phyloP scores from a whole-genome alignment of 208 protist species.

The Wallacemonas sp. region DNA sequence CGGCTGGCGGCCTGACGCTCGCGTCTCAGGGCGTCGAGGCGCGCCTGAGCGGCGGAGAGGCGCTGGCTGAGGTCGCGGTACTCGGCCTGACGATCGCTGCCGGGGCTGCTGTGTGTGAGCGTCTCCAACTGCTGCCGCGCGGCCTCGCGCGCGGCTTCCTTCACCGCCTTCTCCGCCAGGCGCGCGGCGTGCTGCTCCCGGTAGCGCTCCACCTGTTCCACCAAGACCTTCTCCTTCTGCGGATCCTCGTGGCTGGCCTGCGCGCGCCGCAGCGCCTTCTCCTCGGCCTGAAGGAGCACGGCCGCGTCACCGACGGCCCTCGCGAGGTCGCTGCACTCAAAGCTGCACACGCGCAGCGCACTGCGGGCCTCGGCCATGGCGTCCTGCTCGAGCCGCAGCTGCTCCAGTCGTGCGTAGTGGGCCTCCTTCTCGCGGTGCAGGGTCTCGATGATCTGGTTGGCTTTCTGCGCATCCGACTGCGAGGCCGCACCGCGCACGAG shows the following conservation, averaged over 20 bases:
- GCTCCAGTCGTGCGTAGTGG: constrained; percentile 23
- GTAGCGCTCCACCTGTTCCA: constrained; percentile 1
- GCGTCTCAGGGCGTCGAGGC: constrained; percentile 9
- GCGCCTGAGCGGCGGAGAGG: constrained; percentile 17
- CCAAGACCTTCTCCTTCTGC: constrained; percentile 11
- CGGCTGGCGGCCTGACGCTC: constrained; percentile 8
- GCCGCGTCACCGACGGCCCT: constrained; percentile 13
- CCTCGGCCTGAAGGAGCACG: constrained; percentile 16
- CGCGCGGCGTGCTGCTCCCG: background rate
- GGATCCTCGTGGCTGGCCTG: background rate
- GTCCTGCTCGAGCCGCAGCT: constrained; percentile 24
- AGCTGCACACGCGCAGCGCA: constrained; percentile 1
- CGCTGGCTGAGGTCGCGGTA: background rate
- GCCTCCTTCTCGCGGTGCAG: constrained; percentile 18
- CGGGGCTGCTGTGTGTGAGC: background rate
- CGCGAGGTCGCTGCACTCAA: constrained; percentile 2
- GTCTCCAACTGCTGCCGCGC: constrained; percentile 8
- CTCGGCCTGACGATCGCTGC: background rate
- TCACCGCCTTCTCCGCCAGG: constrained; percentile 8
- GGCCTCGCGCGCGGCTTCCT: constrained; percentile 5
- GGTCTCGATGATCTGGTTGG: constrained; percentile 12
- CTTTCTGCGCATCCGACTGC: constrained; percentile 6
- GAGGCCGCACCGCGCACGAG: constrained; percentile 14
- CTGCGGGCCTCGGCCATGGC: background rate
- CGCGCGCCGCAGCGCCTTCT: constrained; percentile 10